A percentile compares a stretch with the other conserved stretches of the same genome.
These are phyloP conservation scores for Botrytis fabae DNA, from an alignment of 2,329 filamentous ascomycete genomes.

Conservation along the genomic window DNA sequence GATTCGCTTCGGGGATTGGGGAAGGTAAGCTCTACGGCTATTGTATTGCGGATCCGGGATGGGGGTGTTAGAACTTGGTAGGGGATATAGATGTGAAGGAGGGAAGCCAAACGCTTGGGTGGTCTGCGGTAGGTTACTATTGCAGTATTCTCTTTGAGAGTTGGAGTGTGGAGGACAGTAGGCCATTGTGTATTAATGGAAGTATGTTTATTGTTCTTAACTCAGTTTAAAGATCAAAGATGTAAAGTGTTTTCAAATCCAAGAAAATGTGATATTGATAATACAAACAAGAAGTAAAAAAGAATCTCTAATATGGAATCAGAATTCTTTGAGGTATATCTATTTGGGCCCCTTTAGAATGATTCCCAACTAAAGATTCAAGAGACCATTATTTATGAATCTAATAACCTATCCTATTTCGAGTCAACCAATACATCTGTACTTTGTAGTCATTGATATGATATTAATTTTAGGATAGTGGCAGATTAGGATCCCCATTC, in stretches of 20 bases:
- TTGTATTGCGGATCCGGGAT: not conserved
- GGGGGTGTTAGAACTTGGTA: rapidly evolving
- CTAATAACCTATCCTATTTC: not conserved
- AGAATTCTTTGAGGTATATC: not conserved
- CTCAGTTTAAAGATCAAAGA: not conserved
- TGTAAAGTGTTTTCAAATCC: not conserved
- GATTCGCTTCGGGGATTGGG: not conserved
- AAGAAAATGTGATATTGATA: not conserved
- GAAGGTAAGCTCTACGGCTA: not conserved
- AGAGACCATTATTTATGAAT: not conserved
- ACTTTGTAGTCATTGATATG: not conserved
- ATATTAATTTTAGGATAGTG: no score
- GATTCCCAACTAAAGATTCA: not conserved
- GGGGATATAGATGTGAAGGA: not conserved
- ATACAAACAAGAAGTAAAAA: not conserved
- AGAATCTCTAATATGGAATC: not conserved
- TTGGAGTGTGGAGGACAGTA: not conserved
- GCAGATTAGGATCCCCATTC: not conserved
- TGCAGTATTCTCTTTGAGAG: not conserved
- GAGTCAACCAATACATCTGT: not conserved
- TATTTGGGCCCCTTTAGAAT: rapidly evolving
- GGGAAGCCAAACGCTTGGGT: not conserved
- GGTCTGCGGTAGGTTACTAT: not conserved
- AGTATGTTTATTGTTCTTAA: not conserved
- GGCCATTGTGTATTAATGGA: not conserved